Base-by-base conservation (phyloP, 345 rosid genomes). In the Eucalyptus tenuipes region DNA sequence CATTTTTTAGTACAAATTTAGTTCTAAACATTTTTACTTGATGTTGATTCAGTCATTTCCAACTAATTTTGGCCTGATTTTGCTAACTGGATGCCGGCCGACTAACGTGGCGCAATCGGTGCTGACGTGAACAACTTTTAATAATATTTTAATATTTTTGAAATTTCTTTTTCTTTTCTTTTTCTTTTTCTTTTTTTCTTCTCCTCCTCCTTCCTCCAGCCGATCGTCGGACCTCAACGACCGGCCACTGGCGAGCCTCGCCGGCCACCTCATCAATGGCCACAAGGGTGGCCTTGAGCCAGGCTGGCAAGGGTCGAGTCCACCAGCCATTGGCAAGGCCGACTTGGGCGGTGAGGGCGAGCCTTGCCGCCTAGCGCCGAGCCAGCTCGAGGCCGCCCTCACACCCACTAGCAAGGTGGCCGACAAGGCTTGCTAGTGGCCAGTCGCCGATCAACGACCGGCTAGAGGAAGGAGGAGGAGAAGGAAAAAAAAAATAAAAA, bases 361-460 rank as follows among this genome's bases (percentile, higher is more conserved):
- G 18, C 52, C 1, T 49, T 0, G 52, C 7, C 3, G 0, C 18
- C 52, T 1, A 49, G 0, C 1, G 0, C 52, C 7, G 15, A 0
- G 52, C 52, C 1, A 49, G 0, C 52, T 49, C 1, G 0, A 49
- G 52, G 52, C 18, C 18, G 0, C 52, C 18, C 18, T 49, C 7
- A 0, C 0, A 0, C 0, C 20, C 53, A 50, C 0, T 17, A 0
- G 22, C 22, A 52, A 52, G 55, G 55, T 52, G 55, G 55, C 0
- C 0, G 0, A 1, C 2, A 0, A 52, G 55, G 24, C 24, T 50
- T 0, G 0, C 55, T 1, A 50, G 8, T 50, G 8, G 53, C 1
- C 2, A 0, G 2, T 1, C 1, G 0, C 0, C 8, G 2, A 49
- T 0, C 1, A 8, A 1, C 1, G 0, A 49, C 1, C 2, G 1